phyloP scores from a whole-genome alignment of 106 monocot species.

The Dendrobium officinale region DNA sequence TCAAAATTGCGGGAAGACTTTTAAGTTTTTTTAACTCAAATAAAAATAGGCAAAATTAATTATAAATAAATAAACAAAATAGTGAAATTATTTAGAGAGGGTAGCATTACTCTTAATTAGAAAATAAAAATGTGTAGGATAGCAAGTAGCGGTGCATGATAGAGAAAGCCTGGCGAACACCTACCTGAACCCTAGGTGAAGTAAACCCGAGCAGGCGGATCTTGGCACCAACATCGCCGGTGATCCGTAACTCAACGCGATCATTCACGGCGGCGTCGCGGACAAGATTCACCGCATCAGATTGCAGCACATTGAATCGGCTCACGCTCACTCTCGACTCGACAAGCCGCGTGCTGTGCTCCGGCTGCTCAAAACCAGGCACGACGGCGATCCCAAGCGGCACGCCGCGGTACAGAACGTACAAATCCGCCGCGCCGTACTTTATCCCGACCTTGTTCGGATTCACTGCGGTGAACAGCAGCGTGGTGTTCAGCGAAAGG shows the following conservation, averaged over 20 bases:
- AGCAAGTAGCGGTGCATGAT: background rate
- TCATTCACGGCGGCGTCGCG: conserved; percentile 64
- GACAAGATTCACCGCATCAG: conserved; percentile 54
- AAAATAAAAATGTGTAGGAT: background rate
- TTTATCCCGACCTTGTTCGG: conserved; percentile 73
- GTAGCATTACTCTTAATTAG: too few relatives aligned
- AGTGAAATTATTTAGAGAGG: too few relatives aligned
- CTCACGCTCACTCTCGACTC: conserved; percentile 38
- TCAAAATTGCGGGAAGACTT: too few relatives aligned
- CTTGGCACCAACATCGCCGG: conserved; percentile 69
- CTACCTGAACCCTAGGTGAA: conserved; percentile 73
- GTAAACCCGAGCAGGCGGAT: conserved; percentile 61
- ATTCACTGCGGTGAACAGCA: conserved; percentile 72
- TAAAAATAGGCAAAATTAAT: background rate
- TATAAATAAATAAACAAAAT: background rate
- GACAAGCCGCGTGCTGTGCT: conserved; percentile 44
- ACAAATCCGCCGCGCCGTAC: conserved; percentile 46
- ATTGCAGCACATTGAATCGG: conserved; percentile 61
- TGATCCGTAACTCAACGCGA: conserved; percentile 62
- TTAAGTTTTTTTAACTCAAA: too few relatives aligned
- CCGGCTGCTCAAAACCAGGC: conserved; percentile 72
- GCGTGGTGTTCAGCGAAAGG: conserved; percentile 76
- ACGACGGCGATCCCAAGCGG: conserved; percentile 67
- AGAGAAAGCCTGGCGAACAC: background rate
- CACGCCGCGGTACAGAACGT: conserved; percentile 77